These are phyloP conservation scores for Solanum chacoense DNA, from an alignment of 305 asterid species.

Conservation along the genomic window DNA sequence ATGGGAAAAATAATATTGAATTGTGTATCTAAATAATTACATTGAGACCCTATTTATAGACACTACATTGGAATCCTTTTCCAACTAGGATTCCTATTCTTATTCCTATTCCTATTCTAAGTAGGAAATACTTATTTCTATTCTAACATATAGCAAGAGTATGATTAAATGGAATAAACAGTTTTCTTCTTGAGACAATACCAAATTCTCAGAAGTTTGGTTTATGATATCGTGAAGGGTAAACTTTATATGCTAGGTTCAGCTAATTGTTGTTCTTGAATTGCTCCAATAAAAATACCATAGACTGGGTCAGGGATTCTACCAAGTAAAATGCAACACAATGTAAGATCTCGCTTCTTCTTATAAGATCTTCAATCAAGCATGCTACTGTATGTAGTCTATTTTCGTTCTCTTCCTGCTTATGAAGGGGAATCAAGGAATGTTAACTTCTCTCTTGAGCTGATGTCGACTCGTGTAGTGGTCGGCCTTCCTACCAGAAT, in stretches of 20 bases:
- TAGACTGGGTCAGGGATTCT: neutral
- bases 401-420: neutral
- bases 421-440: conserved; percentile 11
- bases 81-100: too few species aligned
- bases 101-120: too few species aligned
- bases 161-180: neutral
- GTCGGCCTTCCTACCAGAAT: conserved; percentile 1
- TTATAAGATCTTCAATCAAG: neutral
- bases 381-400: neutral
- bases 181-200: neutral
- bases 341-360: neutral
- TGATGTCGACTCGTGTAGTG: neutral
- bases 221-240: neutral
- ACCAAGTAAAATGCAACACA: neutral
- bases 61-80: too few species aligned
- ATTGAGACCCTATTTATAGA: too few species aligned
- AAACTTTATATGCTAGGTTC: neutral
- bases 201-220: neutral
- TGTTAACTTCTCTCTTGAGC: conserved; percentile 1
- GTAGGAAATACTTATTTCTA: too few species aligned
- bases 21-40: too few species aligned
- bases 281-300: neutral
- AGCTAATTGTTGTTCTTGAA: neutral
- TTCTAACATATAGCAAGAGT: neutral
- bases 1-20: too few species aligned